These are phyloP conservation scores for Hypoxylon sp. DNA, from an alignment of 2,329 filamentous ascomycete genomes.

Conservation along the genomic window DNA sequence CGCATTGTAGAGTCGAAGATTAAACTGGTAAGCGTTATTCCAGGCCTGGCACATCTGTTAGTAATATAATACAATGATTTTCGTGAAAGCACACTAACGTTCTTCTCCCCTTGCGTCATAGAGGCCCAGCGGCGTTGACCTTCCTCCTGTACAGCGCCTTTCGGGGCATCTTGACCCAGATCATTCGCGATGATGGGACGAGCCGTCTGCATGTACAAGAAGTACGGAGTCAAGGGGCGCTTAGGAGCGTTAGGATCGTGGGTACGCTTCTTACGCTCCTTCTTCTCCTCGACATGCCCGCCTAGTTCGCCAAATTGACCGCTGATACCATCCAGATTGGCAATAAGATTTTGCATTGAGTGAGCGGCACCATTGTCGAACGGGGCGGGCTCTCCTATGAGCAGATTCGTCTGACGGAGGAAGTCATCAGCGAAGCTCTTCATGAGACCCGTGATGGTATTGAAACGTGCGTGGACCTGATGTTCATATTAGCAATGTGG, in stretches of 20 bases:
- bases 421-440: constrained; percentile 86
- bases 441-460: constrained; percentile 83
- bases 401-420: constrained; percentile 87
- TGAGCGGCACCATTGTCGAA: constrained; percentile 61
- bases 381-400: constrained; percentile 75
- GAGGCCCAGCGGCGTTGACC: constrained; percentile 87
- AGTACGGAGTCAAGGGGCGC: constrained; percentile 92
- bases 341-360: constrained; percentile 56
- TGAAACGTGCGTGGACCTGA: constrained; percentile 82
- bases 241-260: constrained; percentile 96
- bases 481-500: constrained; percentile 54
- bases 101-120: constrained; percentile 81
- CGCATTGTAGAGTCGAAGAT: constrained; percentile 74
- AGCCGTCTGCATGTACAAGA: constrained; percentile 92
- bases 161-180: constrained; percentile 79
- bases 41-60: constrained; percentile 60
- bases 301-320: constrained; percentile 61
- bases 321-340: constrained; percentile 67
- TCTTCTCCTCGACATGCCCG: constrained; percentile 75
- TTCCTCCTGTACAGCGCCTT: constrained; percentile 89
- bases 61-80: constrained; percentile 5
- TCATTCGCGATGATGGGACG: constrained; percentile 85
- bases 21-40: constrained; percentile 77
- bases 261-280: constrained; percentile 89
- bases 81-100: constrained; percentile 53